Conservation (phyloP, 768 basidiomycete species). For the Lactarius deliciosus region DNA sequence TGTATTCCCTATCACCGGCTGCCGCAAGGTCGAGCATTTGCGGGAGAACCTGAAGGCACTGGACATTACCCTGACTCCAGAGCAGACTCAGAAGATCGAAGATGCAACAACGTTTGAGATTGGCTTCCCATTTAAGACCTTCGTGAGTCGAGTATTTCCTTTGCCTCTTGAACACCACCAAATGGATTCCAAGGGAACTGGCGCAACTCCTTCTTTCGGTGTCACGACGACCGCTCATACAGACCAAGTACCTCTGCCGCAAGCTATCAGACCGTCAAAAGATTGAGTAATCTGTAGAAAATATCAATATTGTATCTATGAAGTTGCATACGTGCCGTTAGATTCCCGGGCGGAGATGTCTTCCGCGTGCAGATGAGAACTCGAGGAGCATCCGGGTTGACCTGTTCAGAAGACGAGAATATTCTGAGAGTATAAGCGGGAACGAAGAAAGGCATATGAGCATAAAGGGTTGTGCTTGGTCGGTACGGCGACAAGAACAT, state of each 20-base stretch:
- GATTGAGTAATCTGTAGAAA: neutral
- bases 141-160: neutral
- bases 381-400: no score
- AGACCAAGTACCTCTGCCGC: neutral
- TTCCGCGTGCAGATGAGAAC: no score
- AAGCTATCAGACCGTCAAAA: neutral
- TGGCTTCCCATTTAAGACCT: conserved; percentile 42
- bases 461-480: no score
- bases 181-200: neutral
- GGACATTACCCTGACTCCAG: conserved; percentile 40
- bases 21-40: conserved; percentile 53
- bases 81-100: conserved; percentile 50
- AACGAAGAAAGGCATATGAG: no score
- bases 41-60: conserved; percentile 51
- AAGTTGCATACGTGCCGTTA: no score
- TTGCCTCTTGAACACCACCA: neutral
- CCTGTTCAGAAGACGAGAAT: no score
- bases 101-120: conserved; percentile 36
- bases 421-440: no score
- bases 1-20: conserved; percentile 50
- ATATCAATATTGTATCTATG: neutral
- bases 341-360: neutral
- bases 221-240: neutral
- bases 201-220: neutral
- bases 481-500: no score